These are phyloP conservation scores for Sicyos edulis DNA, from an alignment of 306 rosid genomes.

Conservation along the genomic window DNA sequence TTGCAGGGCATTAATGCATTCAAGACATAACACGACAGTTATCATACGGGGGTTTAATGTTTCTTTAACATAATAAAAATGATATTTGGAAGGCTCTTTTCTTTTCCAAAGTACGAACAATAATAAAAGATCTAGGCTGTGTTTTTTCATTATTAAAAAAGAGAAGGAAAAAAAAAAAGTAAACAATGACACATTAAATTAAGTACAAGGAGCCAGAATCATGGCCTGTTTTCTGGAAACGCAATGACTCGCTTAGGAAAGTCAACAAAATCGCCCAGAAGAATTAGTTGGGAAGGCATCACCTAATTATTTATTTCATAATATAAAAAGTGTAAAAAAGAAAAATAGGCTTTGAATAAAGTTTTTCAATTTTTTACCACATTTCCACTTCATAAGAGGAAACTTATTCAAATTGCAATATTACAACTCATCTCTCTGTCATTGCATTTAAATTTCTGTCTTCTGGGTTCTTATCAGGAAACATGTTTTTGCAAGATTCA, in stretches of 20 bases:
- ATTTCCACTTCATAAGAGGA: neutral
- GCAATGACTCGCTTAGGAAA: neutral
- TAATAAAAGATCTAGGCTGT: neutral
- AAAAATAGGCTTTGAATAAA: neutral
- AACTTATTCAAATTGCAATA: neutral
- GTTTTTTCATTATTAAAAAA: neutral
- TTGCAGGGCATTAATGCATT: too few species aligned
- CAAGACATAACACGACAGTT: too few species aligned
- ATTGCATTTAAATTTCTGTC: conserved; percentile 13
- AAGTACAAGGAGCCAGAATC: neutral
- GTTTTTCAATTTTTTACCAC: neutral
- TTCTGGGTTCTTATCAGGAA: conserved; percentile 15
- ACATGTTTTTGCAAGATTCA: neutral
- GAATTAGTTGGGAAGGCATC: neutral
- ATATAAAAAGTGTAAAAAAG: neutral
- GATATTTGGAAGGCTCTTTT: neutral
- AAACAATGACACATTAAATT: neutral
- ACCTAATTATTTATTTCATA: neutral
- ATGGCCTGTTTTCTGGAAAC: neutral
- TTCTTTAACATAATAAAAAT: neutral
- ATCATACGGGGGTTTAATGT: too few species aligned
- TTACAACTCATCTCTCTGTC: conserved; percentile 15
- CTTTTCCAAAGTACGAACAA: neutral
- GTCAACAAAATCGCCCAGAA: conserved; percentile 11
- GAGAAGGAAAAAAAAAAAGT: too few species aligned